Evolutionary conservation across 306 rosid species (phyloP), one percentile per base, ranked within the genome.

Genomic region (Astragalus glycyphyllos): DNA sequence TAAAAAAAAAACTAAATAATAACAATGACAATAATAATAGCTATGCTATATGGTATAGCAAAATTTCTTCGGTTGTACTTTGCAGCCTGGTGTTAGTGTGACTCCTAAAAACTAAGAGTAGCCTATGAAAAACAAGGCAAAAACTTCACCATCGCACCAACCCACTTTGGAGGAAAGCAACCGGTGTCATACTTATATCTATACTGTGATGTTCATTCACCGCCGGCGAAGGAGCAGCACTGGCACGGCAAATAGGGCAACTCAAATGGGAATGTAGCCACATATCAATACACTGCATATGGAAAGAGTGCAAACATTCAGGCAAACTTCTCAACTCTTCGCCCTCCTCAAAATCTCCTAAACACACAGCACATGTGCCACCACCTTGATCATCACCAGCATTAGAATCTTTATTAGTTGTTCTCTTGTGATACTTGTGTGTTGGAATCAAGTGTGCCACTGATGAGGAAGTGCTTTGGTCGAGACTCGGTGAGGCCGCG

Each of bases 221-320:
- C 5, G 20, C 56, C 17, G 68, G 73, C 0, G 79, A 44, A 8
- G 80, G 80, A 1, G 75, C 44, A 35, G 86, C 83, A 6, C 37
- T 58, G 48, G 88, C 79, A 0, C 90, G 84, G 40, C 92, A 91
- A 4, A 87, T 38, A 1, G 89, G 97, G 41, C 96, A 91, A 58
- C 72, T 86, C 2, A 77, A 57, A 34, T 86, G 89, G 0, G 79
- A 86, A 54, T 38, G n/a, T 3, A 91, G 89, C 96, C 97, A 91
- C 86, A 32, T 69, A 31, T 91, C 97, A 3, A 91, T 86, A 73
- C 92, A 91, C 0, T 82, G 6, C 0, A 71, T 83, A 14, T 91
- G 97, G 54, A 86, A 91, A 8, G 84, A 73, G 84, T 91, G 97
- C 78, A 56, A 12, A 68, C 96, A 86, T 40, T 81, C 90, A 0